Base-by-base conservation (phyloP, 768 basidiomycete species). In the Termitomyces sp. region DNA sequence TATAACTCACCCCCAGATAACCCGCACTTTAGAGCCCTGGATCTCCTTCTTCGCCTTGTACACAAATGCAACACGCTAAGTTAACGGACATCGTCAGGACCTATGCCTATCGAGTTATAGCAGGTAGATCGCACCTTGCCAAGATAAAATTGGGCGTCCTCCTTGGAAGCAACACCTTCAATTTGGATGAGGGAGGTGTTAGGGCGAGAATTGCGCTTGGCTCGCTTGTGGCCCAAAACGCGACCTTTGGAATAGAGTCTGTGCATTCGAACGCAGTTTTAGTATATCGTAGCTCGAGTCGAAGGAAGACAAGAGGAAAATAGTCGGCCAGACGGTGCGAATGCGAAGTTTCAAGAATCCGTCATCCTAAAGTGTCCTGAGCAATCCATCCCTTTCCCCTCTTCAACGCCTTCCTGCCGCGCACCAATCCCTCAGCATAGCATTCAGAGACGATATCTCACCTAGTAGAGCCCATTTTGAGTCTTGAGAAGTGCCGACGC, bases 171-270 rank as follows among this genome's bases (percentile, higher is more conserved):
- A 57, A 98, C 94, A 69, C 96, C 96, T 80, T 99, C 97, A 71
- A 99, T 92, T 77, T 96, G 94, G 68, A 99, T 76, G 67, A 99
- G 87, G 55, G 93, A 92, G 61, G 94, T 97, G 82, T 96, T 96
- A 70, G 94, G 94, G 70, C 88, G 84, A 58, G 90, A 82, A 84
- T 98, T 98, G 71, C 94, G 89, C 81, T 98, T 98, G 61, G 92
- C 94, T 63, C 97, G 92, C 81, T 98, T 98, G 91, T 96, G 92
- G 63, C 95, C 94, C 68, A 98, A 82, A 71, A 99, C 87, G 68
- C 97, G 94, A 74, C 93, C 97, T 82, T 97, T 98, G 76, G 76
- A 74, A 84, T 97, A 96, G 69, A 97, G 85, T 84, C 95, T 96
- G 71, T 37, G 61, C 29, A 36, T 48, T 63, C 56, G 61, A 22